Base-by-base conservation (phyloP, 371 early-diverging fungal species). In the Saksenaea oblongispora region DNA sequence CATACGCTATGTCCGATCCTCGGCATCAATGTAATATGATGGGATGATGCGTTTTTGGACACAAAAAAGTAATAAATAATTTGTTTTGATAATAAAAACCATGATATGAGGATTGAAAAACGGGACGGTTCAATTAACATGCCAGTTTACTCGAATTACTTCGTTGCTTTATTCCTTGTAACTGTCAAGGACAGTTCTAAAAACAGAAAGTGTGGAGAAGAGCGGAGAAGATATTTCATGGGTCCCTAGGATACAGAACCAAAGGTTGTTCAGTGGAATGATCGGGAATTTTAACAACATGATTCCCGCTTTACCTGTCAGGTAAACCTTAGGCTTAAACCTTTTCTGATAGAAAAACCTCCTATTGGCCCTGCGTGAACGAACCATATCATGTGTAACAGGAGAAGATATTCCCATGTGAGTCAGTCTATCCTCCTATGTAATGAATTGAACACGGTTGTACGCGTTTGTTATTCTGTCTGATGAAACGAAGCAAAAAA, bases 371-470 rank as follows among this genome's bases (percentile, higher is more conserved):
- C 17, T 22, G 5, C 51, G 22, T 47, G 51, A 47, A 47, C 51
- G 51, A 47, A 47, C 51, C 51, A 47, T 47, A n/a, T 17, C 7
- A 47, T 22, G 51, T 47, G 51, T 47, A 47, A 47, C 51, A 22
- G 22, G 11, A 26, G 10, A 22, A 11, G 10, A 26, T 22, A 47
- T 10, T 22, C 22, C 22, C 24, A 22, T 47, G 51, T 47, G 51
- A 47, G 22, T 22, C 51, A 18, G 7, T 22, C 22, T 7, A 47
- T 22, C 51, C 31, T 31, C 31, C 7, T 4, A 2, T 2, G 7
- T 7, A 31, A 31, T 31, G 31, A 31, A 31, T 31, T 31, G 31
- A 31, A 7, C 31, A 31, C 2, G 7, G 31, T 31, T 31, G 31
- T 31, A 31, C 7, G 4, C 7, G 4, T 31, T 7, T 4, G 31